Evolutionary conservation across 2,329 filamentous ascomycete genomes (phyloP), one percentile per base, ranked within the genome.

Genomic region (Aureobasidium sp.): DNA sequence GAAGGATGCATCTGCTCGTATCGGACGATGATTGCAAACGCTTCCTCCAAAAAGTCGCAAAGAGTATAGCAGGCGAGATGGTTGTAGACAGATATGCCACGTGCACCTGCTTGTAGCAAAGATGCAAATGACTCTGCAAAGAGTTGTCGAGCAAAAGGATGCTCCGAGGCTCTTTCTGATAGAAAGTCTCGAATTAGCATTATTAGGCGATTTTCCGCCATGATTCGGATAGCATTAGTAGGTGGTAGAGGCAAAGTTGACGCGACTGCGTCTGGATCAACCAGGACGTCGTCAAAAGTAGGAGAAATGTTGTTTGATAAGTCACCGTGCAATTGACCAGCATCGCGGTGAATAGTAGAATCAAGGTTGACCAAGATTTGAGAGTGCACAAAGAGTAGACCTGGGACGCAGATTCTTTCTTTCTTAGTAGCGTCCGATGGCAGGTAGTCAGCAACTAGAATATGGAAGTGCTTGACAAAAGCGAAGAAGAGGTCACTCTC

Each of bases 401-500:
- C 91, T 5, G 92, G 92, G 1, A 88, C 85, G 53, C 88, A 82
- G 62, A 86, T 76, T 63, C 82, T 80, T 65, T 85, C 82, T n/a
- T 75, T 74, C 61, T 79, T 77, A 52, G 80, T 79, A 8, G 81
- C 75, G 36, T 80, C 78, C 8, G 67, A 63, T 1, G 72, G 77
- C 9, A 79, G 70, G 66, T 77, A 81, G 64, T 94, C 89, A 44
- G 89, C 85, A 4, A 87, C 82, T 3, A 97, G 79, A 23, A 93
- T 82, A 72, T 93, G 89, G 68, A 89, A 95, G 71, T 94, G 87
- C 74, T 96, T 96, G 76, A 87, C 85, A 70, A 97, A 97, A 48
- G 95, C 88, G 75, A 93, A 96, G 71, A 96, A 90, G 37, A 97
- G 79, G 70, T 96, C 92, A 4, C 89, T 95, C 68, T 96, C 91